Conservation (phyloP, 805 yeast species). For the Candida ulmi region DNA sequence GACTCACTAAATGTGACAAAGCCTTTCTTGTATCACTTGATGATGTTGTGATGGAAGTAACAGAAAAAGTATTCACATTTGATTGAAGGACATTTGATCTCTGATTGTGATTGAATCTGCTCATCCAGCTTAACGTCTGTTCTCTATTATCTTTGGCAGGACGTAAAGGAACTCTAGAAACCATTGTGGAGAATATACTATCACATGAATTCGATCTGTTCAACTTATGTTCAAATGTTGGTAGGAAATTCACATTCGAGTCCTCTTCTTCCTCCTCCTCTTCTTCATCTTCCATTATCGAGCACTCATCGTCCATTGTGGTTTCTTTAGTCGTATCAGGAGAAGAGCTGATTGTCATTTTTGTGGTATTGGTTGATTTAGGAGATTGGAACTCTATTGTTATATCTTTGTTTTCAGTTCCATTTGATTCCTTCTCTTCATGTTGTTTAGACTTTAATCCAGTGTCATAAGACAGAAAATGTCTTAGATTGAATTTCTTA, state of each 20-base stretch:
- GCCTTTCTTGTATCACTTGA: background rate
- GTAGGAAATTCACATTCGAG: background rate
- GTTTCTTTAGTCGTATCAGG: background rate
- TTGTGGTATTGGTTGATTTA: background rate
- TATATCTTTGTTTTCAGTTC: too few relatives aligned
- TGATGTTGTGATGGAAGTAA: background rate
- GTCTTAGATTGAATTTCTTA: constrained; percentile 16
- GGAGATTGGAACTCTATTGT: constrained; percentile 1
- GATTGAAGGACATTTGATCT: background rate
- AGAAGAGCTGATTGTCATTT: background rate
- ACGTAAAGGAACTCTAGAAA: constrained; percentile 15
- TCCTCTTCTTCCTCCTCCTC: background rate
- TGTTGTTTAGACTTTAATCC: constrained; percentile 14
- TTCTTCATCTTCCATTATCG: background rate
- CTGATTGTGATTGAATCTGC: constrained; percentile 10
- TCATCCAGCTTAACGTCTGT: constrained; percentile 24
- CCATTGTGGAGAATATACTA: constrained; percentile 21
- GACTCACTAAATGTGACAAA: background rate
- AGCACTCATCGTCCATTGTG: background rate
- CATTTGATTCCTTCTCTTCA: background rate
- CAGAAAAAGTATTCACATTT: constrained; percentile 5
- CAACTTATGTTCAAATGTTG: constrained; percentile 20
- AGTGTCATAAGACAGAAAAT: constrained; percentile 22
- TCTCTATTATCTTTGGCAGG: constrained; percentile 17
- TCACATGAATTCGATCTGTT: constrained; percentile 26